phyloP scores from a whole-genome alignment of 2,329 filamentous ascomycete genomes.

The Ampelomyces quisqualis region DNA sequence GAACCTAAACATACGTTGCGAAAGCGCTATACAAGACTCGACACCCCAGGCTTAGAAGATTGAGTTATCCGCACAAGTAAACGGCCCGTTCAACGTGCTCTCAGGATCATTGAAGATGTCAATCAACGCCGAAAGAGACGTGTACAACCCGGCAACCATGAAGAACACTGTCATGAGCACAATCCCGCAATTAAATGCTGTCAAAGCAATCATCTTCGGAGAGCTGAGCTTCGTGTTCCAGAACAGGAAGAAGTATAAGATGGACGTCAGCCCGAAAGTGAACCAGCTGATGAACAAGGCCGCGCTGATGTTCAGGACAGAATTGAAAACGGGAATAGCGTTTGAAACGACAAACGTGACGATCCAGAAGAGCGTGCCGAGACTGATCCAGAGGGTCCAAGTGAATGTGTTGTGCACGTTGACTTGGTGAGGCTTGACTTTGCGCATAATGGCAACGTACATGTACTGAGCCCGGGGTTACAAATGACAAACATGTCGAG shows the following conservation, averaged over 20 bases:
- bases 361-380: conserved; percentile 55
- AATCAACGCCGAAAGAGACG: conserved; percentile 29
- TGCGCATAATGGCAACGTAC: conserved; percentile 62
- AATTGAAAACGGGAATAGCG: conserved; percentile 60
- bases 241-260: conserved; percentile 53
- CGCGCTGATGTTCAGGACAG: conserved; percentile 61
- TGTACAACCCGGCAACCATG: conserved; percentile 23
- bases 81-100: conserved; percentile 28
- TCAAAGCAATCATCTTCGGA: conserved; percentile 47
- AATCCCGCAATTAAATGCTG: conserved; percentile 48
- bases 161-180: conserved; percentile 38
- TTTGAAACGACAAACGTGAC: conserved; percentile 51
- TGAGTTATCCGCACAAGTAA: conserved; percentile 33
- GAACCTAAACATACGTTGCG: background rate
- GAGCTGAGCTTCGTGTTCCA: conserved; percentile 34
- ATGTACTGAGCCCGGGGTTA: no score
- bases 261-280: conserved; percentile 52
- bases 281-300: conserved; percentile 66
- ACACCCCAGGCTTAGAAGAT: conserved; percentile 20
- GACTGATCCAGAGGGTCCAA: conserved; percentile 64
- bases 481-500: background rate
- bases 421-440: conserved; percentile 23
- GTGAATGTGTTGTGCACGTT: conserved; percentile 51
- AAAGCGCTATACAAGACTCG: background rate
- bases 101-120: conserved; percentile 32